Conservation (phyloP, 177 flowering plant species). For the Vitis hybrid region DNA sequence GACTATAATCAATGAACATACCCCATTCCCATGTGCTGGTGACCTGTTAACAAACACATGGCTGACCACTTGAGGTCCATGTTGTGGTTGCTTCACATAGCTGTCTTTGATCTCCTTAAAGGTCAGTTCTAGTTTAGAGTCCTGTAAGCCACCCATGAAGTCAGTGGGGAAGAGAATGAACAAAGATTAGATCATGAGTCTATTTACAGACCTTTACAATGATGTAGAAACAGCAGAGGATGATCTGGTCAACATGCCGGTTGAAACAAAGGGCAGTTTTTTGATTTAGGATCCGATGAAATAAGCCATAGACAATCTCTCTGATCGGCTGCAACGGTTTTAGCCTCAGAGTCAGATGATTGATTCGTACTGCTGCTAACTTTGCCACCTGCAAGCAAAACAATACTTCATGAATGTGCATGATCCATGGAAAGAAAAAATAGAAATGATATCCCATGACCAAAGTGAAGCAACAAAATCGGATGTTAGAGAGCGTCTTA, state of each 20-base stretch:
- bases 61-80: constrained; percentile 87
- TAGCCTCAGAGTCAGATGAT: constrained; percentile 88
- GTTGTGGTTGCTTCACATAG: constrained; percentile 89
- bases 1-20: constrained; percentile 26
- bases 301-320: constrained; percentile 80
- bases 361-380: constrained; percentile 96
- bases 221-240: constrained; percentile 88
- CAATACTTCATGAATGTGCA: constrained; percentile 1
- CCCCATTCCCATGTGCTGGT: constrained; percentile 66
- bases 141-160: constrained; percentile 45
- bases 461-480: no score
- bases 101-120: constrained; percentile 83
- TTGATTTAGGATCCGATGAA: constrained; percentile 75
- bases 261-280: constrained; percentile 75
- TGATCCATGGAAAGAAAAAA: not conserved
- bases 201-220: constrained; percentile 76
- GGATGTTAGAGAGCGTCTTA: no score
- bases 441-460: no score
- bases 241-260: constrained; percentile 95
- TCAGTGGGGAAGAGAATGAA: constrained; percentile 11
- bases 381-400: constrained; percentile 60
- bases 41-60: constrained; percentile 82
- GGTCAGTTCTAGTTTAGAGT: constrained; percentile 69
- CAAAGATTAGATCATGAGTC: constrained; percentile 7
- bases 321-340: constrained; percentile 69